Evolutionary conservation across 805 yeast species (phyloP), one percentile per base, ranked within the genome.

Genomic region (Starmerella tilneyi): DNA sequence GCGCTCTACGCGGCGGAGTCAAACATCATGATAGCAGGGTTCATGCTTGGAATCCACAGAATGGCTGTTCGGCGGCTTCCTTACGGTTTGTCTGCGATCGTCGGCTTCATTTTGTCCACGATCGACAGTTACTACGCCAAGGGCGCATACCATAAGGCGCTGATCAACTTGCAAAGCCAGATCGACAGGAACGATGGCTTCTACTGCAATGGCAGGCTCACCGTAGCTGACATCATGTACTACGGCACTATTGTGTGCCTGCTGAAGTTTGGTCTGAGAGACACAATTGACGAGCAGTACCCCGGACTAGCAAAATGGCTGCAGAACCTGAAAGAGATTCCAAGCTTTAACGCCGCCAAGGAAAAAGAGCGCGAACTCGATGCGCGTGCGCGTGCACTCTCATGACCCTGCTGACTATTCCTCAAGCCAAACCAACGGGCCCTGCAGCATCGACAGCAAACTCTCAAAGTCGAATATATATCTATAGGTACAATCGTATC

Each of bases 1-100:
- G 76, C 63, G 50, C 60, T 75, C 33, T 75, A 75, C 55, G 76
- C 72, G 53, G 59, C 73, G n/a, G 89, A 81, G 60, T 82, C 78
- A 1, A 69, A 82, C 19, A 57, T 81, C 16, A 78, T 74, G 57
- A 75, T 76, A 5, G 61, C 67, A 8, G 58, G 73, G 43, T 64
- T 64, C 59, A 66, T 64, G 47, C 56, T 66, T 42, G 56, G 61
- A 20, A 41, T 68, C 37, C 57, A 62, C 21, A 58, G 67, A 3
- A 62, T 62, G 22, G 72, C 58, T 4, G 43, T 44, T 15, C 12
- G 38, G 27, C 39, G 33, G 16, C 20, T 45, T n/a, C 60, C 60
- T 4, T 43, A 41, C 41, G 51, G 48, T 6, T 29, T 54, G 15
- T 32, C 47, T n/a, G 35, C 40, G 15, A 15, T 78, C 8, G 67